Evolutionary conservation across 139 green algal species (phyloP), one percentile per base, ranked within the genome.

Genomic region (Eudorina sp.): DNA sequence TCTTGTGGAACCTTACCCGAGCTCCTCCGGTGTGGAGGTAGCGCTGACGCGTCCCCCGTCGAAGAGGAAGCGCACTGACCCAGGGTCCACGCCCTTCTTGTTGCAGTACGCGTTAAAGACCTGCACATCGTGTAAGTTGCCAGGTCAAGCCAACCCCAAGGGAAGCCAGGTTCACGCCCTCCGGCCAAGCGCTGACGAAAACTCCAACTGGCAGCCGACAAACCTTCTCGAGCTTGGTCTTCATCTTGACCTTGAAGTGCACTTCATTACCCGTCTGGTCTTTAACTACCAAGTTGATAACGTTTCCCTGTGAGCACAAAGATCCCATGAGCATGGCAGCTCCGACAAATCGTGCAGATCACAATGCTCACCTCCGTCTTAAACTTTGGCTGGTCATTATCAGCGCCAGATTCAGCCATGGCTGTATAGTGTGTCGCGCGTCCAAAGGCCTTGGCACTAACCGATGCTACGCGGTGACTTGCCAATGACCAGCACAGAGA

Each of bases 191-290:
- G n/a, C n/a, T n/a, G n/a, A n/a, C n/a, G n/a, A n/a, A n/a, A n/a
- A n/a, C n/a, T n/a, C n/a, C n/a, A n/a, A n/a, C n/a, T n/a, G n/a
- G n/a, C n/a, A n/a, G n/a, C n/a, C n/a, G n/a, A n/a, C n/a, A n/a
- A 16, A 95, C 91, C 90, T 95, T 95, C 76, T 95, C 92, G 25
- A 95, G 89, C 84, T 90, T 91, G 31, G 92, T 95, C 38, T 90
- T 88, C 46, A 90, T 90, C 81, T 93, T 92, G 19, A 95, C 90
- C 72, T 93, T 93, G 84, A 95, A 95, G 70, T 95, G 92, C 29
- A 95, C 89, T 78, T 93, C 92, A 41, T 83, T 84, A 8, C 90
- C 90, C 19, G 55, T 69, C 83, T 95, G 92, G 48, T 95, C 92
- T 62, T 93, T 93, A 0, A 95, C 92, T 3, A 92, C 78, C 6